Evolutionary conservation across 2,329 filamentous ascomycete species (phyloP).

Genomic region (Fusarium continuum): DNA sequence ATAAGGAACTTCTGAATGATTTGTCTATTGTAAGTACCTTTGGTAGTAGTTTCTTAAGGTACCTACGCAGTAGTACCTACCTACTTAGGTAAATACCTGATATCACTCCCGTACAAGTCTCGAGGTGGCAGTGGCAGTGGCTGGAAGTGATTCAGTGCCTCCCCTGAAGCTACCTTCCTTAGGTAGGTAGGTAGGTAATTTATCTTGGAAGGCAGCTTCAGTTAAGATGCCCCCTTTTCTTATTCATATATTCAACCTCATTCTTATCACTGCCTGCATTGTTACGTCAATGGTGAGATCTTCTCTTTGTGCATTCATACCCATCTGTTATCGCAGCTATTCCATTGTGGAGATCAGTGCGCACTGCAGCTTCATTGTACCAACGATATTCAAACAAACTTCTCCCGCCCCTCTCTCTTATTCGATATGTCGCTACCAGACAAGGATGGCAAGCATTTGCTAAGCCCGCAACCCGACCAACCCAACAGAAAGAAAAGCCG

Average conservation of each 20-base stretch:
- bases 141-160: neutral
- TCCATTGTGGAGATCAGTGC: neutral
- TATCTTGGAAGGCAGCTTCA: neutral
- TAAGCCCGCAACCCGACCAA: constrained; percentile 20
- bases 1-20: too few relatives aligned
- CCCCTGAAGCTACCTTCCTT: neutral
- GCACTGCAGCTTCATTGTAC: neutral
- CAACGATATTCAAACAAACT: neutral
- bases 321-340: neutral
- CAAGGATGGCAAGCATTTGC: constrained; percentile 13
- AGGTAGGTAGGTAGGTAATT: too few relatives aligned
- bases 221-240: neutral
- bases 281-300: neutral
- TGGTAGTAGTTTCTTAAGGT: too few relatives aligned
- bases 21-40: too few relatives aligned
- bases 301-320: neutral
- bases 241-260: neutral
- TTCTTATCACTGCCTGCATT: neutral
- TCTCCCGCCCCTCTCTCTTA: neutral
- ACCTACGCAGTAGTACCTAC: too few relatives aligned
- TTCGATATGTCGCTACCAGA: constrained; percentile 10
- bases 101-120: too few relatives aligned
- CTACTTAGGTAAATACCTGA: too few relatives aligned
- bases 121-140: neutral
- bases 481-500: constrained; percentile 13